Evolutionary conservation across 2,329 filamentous ascomycete species (phyloP), one percentile per base, ranked within the genome.

Genomic region (Penicillium sp.): DNA sequence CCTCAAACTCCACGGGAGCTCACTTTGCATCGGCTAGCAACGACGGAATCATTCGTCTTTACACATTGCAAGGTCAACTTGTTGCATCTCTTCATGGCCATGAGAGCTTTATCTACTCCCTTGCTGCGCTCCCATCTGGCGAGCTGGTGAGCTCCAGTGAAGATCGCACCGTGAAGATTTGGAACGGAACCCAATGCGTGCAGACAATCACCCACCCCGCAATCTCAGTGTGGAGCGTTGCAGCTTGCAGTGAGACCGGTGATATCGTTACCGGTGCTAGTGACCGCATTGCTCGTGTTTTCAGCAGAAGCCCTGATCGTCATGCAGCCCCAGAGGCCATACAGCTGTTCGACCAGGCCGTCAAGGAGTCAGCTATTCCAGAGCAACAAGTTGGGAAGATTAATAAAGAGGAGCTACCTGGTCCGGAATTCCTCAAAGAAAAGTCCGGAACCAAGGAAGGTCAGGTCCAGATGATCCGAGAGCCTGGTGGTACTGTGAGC

Each of bases 161-260:
- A 75, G 94, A 99, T 75, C 86, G 94, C n/a, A 97, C 94, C 0
- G 86, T 96, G 35, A 85, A 91, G 52, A 81, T 99, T 71, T 99
- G 96, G 94, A 88, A 84, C 65, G 90, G 89, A 44, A 84, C 80
- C 15, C 83, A 92, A 56, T 97, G 93, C 72, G 78, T 96, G 45
- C 94, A 99, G 75, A 97, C 93, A 39, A 97, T 99, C 63, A 97
- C 93, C 1, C 92, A 97, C 69, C 94, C 94, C 12, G 94, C 94
- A 10, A 96, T 97, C 55, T 97, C 93, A 0, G 93, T 99, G 6
- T 99, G 94, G 94, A 83, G 86, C 15, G 91, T 99, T 19, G 90
- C 92, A n/a, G 89, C 85, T 12, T 94, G 90, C 69, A 71, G 82
- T 0, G 86, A 91, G 61, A 96, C 85, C 48, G 93, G 94, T 23